Evolutionary conservation across 2,329 filamentous ascomycete species (phyloP).

Genomic region (Fusarium floridanum): DNA sequence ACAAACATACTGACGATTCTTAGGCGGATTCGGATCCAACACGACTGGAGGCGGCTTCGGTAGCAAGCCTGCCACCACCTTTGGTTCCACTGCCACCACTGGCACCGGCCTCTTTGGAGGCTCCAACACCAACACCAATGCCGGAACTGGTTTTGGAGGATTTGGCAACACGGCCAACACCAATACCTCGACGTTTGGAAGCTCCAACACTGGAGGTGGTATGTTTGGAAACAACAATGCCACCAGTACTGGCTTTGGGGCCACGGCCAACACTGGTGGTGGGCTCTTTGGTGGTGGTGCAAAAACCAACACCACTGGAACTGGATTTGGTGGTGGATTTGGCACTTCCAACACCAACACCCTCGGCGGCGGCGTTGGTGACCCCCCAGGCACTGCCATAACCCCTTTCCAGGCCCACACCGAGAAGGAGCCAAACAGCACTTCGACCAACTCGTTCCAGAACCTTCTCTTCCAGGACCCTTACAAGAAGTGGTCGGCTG

Average conservation of each 20-base stretch:
- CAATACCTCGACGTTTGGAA: constrained; percentile 57
- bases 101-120: constrained; percentile 62
- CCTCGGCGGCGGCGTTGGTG: constrained; percentile 64
- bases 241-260: constrained; percentile 66
- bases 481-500: constrained; percentile 92
- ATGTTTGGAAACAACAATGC: constrained; percentile 66
- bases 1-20: constrained; percentile 37
- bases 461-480: constrained; percentile 83
- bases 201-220: constrained; percentile 56
- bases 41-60: constrained; percentile 54
- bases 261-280: constrained; percentile 54
- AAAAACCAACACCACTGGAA: constrained; percentile 43
- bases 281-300: constrained; percentile 62
- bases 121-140: constrained; percentile 54
- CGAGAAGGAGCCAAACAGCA: constrained; percentile 78
- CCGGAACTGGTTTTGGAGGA: constrained; percentile 55
- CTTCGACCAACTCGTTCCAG: constrained; percentile 75
- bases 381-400: constrained; percentile 77
- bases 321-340: constrained; percentile 57
- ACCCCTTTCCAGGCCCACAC: constrained; percentile 76
- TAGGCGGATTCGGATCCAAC: constrained; percentile 55
- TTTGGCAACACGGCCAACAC: constrained; percentile 54
- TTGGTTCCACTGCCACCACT: constrained; percentile 60
- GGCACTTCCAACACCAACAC: constrained; percentile 62
- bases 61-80: constrained; percentile 60